phyloP scores from a whole-genome alignment of 2,329 filamentous ascomycete genomes.

The Immersiporthe knoxdaviesiana region DNA sequence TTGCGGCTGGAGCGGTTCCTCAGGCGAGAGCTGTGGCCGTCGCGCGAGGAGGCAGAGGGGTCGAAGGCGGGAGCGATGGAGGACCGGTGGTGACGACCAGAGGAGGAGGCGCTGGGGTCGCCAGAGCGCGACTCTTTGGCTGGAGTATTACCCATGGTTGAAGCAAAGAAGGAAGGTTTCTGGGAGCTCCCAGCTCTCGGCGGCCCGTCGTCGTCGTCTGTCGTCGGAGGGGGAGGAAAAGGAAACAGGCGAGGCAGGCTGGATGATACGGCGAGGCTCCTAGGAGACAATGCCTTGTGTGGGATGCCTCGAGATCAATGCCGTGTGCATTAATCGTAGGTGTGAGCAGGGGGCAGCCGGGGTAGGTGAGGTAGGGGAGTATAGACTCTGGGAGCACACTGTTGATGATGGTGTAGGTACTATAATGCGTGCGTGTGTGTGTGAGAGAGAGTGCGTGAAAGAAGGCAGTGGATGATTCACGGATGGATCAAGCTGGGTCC shows the following conservation, averaged over 20 bases:
- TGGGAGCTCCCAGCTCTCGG: conserved; percentile 16
- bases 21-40: conserved; percentile 31
- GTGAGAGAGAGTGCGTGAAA: background rate
- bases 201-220: too few relatives aligned
- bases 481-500: background rate
- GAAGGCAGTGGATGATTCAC: background rate
- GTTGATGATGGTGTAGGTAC: too few relatives aligned
- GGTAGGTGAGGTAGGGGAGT: background rate
- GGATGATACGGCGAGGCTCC: conserved; percentile 18
- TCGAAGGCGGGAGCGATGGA: conserved; percentile 30
- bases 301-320: conserved; percentile 2
- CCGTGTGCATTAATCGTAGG: conserved; percentile 1
- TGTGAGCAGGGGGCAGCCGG: background rate
- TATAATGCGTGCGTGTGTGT: too few relatives aligned
- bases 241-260: background rate
- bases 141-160: conserved; percentile 41
- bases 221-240: background rate
- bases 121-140: conserved; percentile 41
- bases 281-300: conserved; percentile 19
- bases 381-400: background rate
- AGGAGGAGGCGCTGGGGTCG: conserved; percentile 30
- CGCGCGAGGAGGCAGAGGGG: conserved; percentile 30
- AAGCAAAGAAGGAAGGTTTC: conserved; percentile 11
- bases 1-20: conserved; percentile 44
- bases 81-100: conserved; percentile 33